phyloP scores from a whole-genome alignment of 2,329 filamentous ascomycete species.

The Cladosporium sp. region DNA sequence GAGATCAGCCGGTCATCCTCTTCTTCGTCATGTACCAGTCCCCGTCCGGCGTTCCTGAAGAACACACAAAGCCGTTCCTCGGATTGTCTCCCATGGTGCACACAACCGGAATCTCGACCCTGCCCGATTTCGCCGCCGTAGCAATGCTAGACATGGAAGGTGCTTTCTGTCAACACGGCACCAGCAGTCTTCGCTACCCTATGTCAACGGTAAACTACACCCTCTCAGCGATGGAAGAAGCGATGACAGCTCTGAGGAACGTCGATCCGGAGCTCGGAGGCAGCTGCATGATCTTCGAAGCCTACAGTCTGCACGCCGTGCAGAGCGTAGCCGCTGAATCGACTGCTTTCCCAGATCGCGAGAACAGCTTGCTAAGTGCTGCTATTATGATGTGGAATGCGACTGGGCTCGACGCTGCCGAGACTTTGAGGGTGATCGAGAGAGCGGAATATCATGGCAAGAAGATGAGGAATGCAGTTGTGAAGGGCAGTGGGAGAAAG shows the following conservation, averaged over 20 bases:
- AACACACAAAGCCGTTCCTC: neutral
- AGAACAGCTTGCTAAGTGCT: neutral
- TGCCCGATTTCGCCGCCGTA: neutral
- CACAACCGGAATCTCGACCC: neutral
- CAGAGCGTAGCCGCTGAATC: neutral
- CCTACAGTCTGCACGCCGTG: conserved; percentile 1
- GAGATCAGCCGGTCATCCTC: neutral
- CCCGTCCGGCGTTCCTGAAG: neutral
- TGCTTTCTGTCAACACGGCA: neutral
- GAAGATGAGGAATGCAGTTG: neutral
- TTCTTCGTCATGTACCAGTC: conserved; percentile 8
- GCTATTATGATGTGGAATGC: neutral
- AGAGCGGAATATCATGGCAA: neutral
- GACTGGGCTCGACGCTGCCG: neutral
- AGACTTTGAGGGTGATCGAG: neutral
- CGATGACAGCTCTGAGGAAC: neutral
- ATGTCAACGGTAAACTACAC: neutral
- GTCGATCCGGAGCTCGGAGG: neutral
- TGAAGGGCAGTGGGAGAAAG: conserved; percentile 15
- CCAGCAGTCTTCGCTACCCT: conserved; percentile 1
- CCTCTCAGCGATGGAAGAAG: neutral
- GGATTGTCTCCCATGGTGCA: neutral
- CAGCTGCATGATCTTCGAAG: conserved; percentile 5
- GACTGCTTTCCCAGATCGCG: conserved; percentile 6
- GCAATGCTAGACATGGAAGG: neutral